Percentiles rank a stretch among this genome's conserved stretches.
These are phyloP conservation scores for Nicotiana paniculata DNA, from an alignment of 257 asterid species.

Conservation along the genomic window DNA sequence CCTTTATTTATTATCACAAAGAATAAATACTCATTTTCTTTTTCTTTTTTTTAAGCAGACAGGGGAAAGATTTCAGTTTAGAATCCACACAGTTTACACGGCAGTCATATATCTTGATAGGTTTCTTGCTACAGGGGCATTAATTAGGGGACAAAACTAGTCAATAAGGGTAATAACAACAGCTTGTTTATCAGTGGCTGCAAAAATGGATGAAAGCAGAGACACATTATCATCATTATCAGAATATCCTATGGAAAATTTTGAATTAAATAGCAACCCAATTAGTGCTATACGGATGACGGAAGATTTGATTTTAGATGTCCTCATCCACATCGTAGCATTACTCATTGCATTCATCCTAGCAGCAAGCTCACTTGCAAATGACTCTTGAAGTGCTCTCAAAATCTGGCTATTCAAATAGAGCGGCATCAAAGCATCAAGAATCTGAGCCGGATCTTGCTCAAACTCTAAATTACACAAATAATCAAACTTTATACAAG, in stretches of 20 bases:
- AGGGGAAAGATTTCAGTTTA: too few relatives aligned
- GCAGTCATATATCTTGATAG: conserved; percentile 27
- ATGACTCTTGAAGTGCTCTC: conserved; percentile 30
- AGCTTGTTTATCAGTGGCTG: conserved; percentile 60
- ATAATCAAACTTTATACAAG: neutral
- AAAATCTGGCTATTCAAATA: conserved; percentile 72
- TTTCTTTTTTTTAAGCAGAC: too few relatives aligned
- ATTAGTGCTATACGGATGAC: too few relatives aligned
- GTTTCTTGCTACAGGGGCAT: conserved; percentile 40
- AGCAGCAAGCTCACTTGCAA: too few relatives aligned
- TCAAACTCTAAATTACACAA: conserved; percentile 49
- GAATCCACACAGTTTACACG: too few relatives aligned
- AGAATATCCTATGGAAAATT: conserved; percentile 10
- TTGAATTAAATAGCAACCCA: too few relatives aligned
- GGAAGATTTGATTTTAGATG: too few relatives aligned
- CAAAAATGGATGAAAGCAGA: conserved; percentile 48
- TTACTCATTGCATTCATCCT: too few relatives aligned
- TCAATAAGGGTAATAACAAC: conserved; percentile 35
- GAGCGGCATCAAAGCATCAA: conserved; percentile 77
- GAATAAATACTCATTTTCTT: too few relatives aligned
- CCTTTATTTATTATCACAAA: too few relatives aligned
- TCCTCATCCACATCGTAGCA: too few relatives aligned
- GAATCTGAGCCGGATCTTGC: conserved; percentile 83
- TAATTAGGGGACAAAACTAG: conserved; percentile 33
- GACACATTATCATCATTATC: conserved; percentile 28